Conservation (phyloP, 2,329 filamentous ascomycete genomes). For the Aaosphaeria arxii region DNA sequence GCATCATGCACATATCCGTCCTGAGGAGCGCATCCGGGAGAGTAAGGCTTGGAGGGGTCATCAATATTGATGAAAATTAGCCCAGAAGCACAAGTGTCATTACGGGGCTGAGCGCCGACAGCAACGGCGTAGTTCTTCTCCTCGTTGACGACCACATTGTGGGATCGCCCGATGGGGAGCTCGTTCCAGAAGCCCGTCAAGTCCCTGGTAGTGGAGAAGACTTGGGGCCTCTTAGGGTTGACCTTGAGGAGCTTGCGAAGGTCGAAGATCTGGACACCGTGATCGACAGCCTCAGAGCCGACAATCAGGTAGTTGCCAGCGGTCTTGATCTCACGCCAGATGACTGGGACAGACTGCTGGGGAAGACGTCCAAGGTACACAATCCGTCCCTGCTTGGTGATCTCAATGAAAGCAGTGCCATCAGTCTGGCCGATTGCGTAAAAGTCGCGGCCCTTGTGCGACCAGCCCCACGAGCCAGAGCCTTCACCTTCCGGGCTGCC, state of each 20-base stretch:
- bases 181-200: conserved; percentile 24
- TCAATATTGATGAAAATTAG: conserved; percentile 58
- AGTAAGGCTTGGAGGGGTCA: conserved; percentile 45
- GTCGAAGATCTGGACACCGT: conserved; percentile 62
- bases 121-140: conserved; percentile 34
- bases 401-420: conserved; percentile 54
- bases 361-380: conserved; percentile 54
- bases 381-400: conserved; percentile 48
- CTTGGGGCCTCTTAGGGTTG: conserved; percentile 27
- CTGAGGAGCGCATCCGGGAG: conserved; percentile 52
- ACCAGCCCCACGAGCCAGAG: conserved; percentile 54
- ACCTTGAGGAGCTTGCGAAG: conserved; percentile 43
- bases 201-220: conserved; percentile 26
- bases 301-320: conserved; percentile 41
- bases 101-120: conserved; percentile 29
- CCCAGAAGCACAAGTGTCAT: conserved; percentile 47
- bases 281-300: conserved; percentile 40
- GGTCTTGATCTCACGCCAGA: conserved; percentile 54
- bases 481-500: conserved; percentile 45
- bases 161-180: conserved; percentile 25
- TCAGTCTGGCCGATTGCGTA: conserved; percentile 55
- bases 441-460: conserved; percentile 52
- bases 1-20: conserved; percentile 62
- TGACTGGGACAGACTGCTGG: conserved; percentile 42
- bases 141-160: conserved; percentile 36